Conservation (phyloP, 805 yeast genomes). For the Cyberlindnera amylophila region DNA sequence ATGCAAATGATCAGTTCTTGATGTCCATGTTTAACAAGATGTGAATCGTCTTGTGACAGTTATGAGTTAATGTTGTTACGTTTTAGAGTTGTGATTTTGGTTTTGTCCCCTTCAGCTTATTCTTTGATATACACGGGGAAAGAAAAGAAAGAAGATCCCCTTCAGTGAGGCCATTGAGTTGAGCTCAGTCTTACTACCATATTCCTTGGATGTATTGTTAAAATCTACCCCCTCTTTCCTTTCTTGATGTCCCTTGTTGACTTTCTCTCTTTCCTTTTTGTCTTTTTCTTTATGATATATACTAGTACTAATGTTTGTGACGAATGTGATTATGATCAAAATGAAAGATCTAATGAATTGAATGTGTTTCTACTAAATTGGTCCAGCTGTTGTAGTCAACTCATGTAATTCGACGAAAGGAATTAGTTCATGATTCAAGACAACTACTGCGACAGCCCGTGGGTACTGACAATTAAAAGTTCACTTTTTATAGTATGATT, state of each 20-base stretch:
- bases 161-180: no score
- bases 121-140: no score
- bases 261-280: not conserved
- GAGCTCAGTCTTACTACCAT: not conserved
- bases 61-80: not conserved
- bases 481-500: not conserved
- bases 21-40: conserved; percentile 25
- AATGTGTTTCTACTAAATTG: conserved; percentile 4
- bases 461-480: not conserved
- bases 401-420: no score
- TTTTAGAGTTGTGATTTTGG: not conserved
- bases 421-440: not conserved
- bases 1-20: conserved; percentile 24
- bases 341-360: conserved; percentile 11
- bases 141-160: no score
- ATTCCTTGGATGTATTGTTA: not conserved
- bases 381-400: not conserved
- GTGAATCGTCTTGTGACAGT: conserved; percentile 4
- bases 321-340: conserved; percentile 10
- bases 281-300: conserved; percentile 5
- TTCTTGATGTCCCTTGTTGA: conserved; percentile 1
- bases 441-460: not conserved
- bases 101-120: not conserved
- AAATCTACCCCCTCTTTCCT: not conserved
- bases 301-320: conserved; percentile 7